phyloP scores from a whole-genome alignment of 2,329 filamentous ascomycete genomes.

The Xylaria multiplex region DNA sequence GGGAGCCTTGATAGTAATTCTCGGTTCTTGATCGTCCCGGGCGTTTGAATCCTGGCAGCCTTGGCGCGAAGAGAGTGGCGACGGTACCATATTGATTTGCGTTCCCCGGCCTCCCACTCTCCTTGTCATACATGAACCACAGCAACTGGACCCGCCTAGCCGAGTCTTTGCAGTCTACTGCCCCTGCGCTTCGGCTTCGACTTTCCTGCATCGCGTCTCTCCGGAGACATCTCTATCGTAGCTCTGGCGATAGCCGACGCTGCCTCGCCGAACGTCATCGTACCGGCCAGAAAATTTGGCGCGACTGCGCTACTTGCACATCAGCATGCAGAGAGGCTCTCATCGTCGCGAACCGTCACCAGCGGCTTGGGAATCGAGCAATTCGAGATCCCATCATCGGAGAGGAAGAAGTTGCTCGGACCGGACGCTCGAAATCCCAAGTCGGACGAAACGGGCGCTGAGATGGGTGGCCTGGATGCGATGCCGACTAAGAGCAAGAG shows the following conservation, averaged over 20 bases:
- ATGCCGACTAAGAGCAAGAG: constrained; percentile 75
- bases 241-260: constrained; percentile 52
- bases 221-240: constrained; percentile 44
- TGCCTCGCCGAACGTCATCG: constrained; percentile 47
- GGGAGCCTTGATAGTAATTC: constrained; percentile 34
- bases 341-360: constrained; percentile 47
- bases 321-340: constrained; percentile 48
- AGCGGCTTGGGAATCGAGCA: constrained; percentile 43
- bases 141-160: constrained; percentile 28
- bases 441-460: constrained; percentile 37
- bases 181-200: constrained; percentile 20
- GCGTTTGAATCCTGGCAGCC: background rate
- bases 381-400: constrained; percentile 43
- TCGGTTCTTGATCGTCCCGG: constrained; percentile 16
- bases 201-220: constrained; percentile 34
- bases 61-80: constrained; percentile 4
- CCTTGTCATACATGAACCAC: constrained; percentile 11
- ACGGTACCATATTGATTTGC: constrained; percentile 8
- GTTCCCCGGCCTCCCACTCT: constrained; percentile 2
- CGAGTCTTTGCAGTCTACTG: constrained; percentile 23
- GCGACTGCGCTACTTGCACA: constrained; percentile 47
- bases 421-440: constrained; percentile 32
- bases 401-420: constrained; percentile 44
- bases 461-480: constrained; percentile 42
- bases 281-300: constrained; percentile 51